phyloP scores from a whole-genome alignment of 1,284 basidiomycete genomes.

The Mycena citricolor region DNA sequence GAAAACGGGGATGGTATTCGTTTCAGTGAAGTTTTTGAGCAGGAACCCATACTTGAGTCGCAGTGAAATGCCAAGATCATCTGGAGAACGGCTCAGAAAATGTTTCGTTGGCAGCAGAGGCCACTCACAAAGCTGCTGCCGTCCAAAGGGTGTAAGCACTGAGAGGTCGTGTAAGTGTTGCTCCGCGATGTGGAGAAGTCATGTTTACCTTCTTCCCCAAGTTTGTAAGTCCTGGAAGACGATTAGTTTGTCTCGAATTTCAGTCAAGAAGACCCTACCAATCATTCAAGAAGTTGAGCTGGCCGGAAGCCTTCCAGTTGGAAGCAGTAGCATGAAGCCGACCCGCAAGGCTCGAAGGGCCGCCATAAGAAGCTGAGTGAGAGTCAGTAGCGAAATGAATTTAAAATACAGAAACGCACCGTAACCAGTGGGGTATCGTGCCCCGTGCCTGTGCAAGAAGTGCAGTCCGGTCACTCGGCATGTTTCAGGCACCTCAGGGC shows the following conservation, averaged over 20 bases:
- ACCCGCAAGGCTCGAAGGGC: constrained; percentile 61
- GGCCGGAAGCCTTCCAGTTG: constrained; percentile 62
- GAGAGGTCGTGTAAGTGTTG: constrained; percentile 10
- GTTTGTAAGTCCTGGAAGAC: constrained; percentile 71
- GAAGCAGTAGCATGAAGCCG: constrained; percentile 54
- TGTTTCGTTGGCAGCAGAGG: background rate
- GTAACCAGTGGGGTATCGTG: constrained; percentile 76
- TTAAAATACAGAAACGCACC: constrained; percentile 40
- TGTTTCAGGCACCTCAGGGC: constrained; percentile 64
- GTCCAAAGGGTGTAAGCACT: constrained; percentile 81
- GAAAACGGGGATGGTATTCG: constrained; percentile 77
- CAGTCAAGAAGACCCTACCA: constrained; percentile 45
- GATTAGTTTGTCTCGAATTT: constrained; percentile 10
- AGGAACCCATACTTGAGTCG: constrained; percentile 81
- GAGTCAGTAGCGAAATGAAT: constrained; percentile 1
- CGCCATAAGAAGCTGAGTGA: constrained; percentile 57
- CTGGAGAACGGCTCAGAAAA: constrained; percentile 33
- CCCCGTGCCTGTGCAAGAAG: constrained; percentile 78
- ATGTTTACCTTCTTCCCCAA: constrained; percentile 69
- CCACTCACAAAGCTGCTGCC: constrained; percentile 72
- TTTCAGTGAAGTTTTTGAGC: constrained; percentile 76
- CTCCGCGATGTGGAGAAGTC: constrained; percentile 5
- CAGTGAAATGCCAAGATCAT: constrained; percentile 69
- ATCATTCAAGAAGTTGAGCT: constrained; percentile 71
- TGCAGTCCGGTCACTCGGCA: constrained; percentile 76